Percentiles rank a stretch among this genome's conserved stretches.
These are phyloP conservation scores for Puccinia horiana DNA, from an alignment of 1,284 basidiomycete genomes.

Conservation along the genomic window DNA sequence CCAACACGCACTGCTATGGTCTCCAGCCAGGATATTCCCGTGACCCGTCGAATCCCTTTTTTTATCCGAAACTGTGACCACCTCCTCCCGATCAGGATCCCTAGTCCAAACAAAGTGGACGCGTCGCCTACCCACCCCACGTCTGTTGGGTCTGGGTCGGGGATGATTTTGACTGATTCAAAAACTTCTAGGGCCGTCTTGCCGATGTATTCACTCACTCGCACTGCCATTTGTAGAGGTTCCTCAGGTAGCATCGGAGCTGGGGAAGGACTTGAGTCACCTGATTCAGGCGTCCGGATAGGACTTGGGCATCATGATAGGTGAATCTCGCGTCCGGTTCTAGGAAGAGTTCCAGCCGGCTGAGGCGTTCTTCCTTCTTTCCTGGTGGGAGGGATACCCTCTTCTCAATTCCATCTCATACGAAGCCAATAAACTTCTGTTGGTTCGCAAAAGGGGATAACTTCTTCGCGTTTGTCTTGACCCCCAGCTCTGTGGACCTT, in stretches of 20 bases:
- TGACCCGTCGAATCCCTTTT: background rate
- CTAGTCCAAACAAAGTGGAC: background rate
- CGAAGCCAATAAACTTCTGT: too few species aligned
- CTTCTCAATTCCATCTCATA: too few species aligned
- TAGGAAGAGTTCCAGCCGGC: background rate
- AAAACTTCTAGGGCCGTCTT: background rate
- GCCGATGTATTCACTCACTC: background rate
- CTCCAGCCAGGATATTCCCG: background rate
- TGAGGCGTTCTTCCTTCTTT: background rate
- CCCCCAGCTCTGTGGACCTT: background rate
- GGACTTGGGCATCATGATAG: too few species aligned
- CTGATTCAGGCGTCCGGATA: slow-evolving; percentile 15
- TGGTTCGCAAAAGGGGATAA: too few species aligned
- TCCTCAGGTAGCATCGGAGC: background rate
- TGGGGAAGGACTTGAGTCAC: background rate
- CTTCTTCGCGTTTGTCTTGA: slow-evolving; percentile 1
- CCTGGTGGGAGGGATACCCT: too few species aligned
- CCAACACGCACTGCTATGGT: background rate
- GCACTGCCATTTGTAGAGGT: background rate
- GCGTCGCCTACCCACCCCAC: background rate
- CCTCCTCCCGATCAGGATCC: background rate
- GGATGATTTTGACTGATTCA: background rate
- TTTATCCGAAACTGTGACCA: background rate
- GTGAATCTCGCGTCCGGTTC: background rate
- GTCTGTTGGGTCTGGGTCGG: background rate